Evolutionary conservation across 306 rosid genomes (phyloP).

Genomic region (Bauhinia variegata): DNA sequence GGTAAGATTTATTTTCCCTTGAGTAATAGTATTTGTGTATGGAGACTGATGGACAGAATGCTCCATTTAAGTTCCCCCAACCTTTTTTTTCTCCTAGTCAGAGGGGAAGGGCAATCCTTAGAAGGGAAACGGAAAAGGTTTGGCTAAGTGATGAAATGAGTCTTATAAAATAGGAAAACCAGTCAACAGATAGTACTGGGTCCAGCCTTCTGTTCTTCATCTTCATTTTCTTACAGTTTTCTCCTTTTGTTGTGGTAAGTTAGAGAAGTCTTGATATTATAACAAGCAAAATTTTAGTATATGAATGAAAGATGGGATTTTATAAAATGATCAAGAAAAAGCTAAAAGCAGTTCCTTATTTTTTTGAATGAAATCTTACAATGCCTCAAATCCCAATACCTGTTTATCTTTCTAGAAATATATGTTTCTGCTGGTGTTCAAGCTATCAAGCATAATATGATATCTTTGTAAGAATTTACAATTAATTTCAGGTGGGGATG

Average conservation of each 20-base stretch:
- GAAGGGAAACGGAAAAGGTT: background rate
- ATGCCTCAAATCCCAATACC: too few relatives aligned
- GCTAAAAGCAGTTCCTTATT: background rate
- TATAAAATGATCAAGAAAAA: background rate
- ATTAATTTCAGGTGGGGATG: conserved; percentile 49
- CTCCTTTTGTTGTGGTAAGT: background rate
- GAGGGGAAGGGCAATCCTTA: background rate
- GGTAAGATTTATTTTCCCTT: background rate
- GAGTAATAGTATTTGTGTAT: too few relatives aligned
- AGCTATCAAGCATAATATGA: conserved; percentile 22
- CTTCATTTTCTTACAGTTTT: background rate
- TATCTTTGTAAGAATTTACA: conserved; percentile 7
- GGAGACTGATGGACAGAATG: background rate
- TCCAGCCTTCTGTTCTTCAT: background rate
- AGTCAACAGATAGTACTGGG: background rate
- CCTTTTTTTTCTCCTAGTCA: background rate
- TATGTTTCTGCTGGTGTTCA: background rate
- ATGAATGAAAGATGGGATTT: too few relatives aligned
- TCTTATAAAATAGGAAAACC: background rate
- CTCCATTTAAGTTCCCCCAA: background rate
- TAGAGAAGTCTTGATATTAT: background rate
- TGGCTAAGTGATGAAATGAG: background rate
- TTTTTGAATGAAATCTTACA: background rate
- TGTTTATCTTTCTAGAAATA: background rate
- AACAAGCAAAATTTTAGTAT: too few relatives aligned